Percentiles rank a stretch among this genome's conserved stretches.
phyloP scores from a whole-genome alignment of 2,329 filamentous ascomycete species.

The Diplodia seriata region DNA sequence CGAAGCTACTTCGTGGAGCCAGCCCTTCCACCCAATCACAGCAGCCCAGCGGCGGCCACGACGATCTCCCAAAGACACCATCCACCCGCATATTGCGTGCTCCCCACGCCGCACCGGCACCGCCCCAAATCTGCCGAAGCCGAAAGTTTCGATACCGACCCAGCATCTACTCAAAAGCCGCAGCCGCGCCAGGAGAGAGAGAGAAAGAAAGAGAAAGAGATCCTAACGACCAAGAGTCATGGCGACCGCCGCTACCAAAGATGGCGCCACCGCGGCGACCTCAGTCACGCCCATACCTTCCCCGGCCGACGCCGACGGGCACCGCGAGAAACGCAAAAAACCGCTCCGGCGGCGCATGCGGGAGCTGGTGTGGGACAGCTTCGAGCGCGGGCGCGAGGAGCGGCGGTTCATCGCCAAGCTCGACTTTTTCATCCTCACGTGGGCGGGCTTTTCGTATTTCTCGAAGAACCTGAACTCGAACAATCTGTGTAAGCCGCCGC shows the following conservation, averaged over 20 bases:
- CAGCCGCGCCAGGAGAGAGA: not conserved
- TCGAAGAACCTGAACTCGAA: conserved; percentile 28
- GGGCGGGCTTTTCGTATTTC: conserved; percentile 23
- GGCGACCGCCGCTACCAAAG: not conserved
- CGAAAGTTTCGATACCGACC: not conserved
- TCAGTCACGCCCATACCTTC: not conserved
- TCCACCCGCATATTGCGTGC: conserved; percentile 17
- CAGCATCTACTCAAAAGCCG: not conserved
- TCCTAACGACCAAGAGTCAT: not conserved
- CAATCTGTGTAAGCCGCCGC: conserved; percentile 14
- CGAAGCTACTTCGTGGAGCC: too few species aligned
- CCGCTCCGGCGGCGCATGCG: not conserved
- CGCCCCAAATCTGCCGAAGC: conserved; percentile 2
- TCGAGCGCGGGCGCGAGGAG: conserved; percentile 10
- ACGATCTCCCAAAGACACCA: conserved; percentile 14
- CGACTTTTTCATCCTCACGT: conserved; percentile 25
- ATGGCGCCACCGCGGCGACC: not conserved
- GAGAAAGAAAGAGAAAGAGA: too few species aligned
- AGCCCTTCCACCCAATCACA: not conserved
- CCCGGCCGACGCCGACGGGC: not conserved
- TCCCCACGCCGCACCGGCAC: conserved; percentile 7
- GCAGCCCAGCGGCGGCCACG: not conserved
- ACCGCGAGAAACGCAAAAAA: not conserved
- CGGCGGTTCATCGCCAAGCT: conserved; percentile 13
- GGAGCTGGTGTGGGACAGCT: conserved; percentile 10